These are phyloP conservation scores for Pascua sp. DNA, from an alignment of 1,284 basidiomycete species.

Conservation along the genomic window DNA sequence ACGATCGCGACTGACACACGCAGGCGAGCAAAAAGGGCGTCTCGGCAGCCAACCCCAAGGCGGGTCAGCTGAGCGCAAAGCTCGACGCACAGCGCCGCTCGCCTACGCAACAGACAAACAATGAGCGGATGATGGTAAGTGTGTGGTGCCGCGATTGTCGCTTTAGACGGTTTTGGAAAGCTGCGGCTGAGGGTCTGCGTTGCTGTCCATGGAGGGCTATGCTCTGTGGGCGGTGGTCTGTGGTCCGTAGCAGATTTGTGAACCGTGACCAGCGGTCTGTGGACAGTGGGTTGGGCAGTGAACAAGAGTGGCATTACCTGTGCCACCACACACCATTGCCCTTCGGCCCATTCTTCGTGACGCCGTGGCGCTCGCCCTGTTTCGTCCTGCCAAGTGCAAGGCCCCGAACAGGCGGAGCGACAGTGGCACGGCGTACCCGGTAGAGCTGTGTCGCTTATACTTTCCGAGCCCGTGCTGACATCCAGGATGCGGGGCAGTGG, in stretches of 20 bases:
- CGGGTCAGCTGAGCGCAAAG: slow-evolving; percentile 43
- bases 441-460: background rate
- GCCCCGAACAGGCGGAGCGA: background rate
- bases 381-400: too few species aligned
- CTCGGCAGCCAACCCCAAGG: slow-evolving; percentile 38
- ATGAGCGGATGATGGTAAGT: slow-evolving; percentile 46
- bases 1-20: slow-evolving; percentile 1
- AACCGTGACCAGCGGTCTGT: too few species aligned
- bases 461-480: background rate
- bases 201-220: too few species aligned
- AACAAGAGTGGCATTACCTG: too few species aligned
- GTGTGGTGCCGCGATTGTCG: background rate
- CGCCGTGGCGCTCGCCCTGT: too few species aligned
- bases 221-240: too few species aligned
- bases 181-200: too few species aligned
- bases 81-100: slow-evolving; percentile 31
- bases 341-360: too few species aligned
- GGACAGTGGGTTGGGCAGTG: too few species aligned
- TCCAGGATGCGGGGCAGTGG: slow-evolving; percentile 19
- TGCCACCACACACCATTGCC: too few species aligned
- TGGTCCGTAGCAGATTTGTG: too few species aligned
- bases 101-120: slow-evolving; percentile 3
- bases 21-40: slow-evolving; percentile 45
- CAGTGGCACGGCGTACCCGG: background rate
- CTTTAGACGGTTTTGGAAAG: background rate